Conservation (phyloP, 176 grass and related monocot species). For the Aechmea fasciata region DNA sequence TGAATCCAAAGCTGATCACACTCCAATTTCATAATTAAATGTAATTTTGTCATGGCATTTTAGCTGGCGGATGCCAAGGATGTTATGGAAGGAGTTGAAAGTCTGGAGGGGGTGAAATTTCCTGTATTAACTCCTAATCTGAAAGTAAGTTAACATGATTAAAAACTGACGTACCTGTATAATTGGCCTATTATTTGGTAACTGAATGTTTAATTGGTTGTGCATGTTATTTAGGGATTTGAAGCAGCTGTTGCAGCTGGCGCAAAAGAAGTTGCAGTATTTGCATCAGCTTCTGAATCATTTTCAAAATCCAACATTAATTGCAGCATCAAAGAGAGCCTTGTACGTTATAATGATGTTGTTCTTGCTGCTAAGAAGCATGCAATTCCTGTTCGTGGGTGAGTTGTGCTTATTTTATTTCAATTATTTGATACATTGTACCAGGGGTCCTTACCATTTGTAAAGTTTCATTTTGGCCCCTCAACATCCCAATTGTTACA, state of each 20-base stretch:
- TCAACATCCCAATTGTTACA: too few relatives aligned
- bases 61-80: constrained; percentile 79
- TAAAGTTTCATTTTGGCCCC: too few relatives aligned
- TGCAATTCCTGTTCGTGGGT: constrained; percentile 71
- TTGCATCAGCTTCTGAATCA: constrained; percentile 90
- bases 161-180: not conserved
- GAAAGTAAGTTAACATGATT: constrained; percentile 35
- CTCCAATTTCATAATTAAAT: not conserved
- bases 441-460: too few relatives aligned
- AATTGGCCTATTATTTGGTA: not conserved
- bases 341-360: constrained; percentile 77
- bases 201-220: not conserved
- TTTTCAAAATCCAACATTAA: constrained; percentile 96
- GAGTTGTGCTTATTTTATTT: constrained; percentile 24
- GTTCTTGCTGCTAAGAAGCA: constrained; percentile 56
- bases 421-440: not conserved
- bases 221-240: constrained; percentile 54
- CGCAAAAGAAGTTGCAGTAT: constrained; percentile 82
- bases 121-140: constrained; percentile 86
- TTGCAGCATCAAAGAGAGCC: constrained; percentile 76
- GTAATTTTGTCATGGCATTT: constrained; percentile 5
- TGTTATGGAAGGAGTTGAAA: constrained; percentile 67
- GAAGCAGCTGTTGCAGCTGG: constrained; percentile 75
- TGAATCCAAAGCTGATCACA: not conserved
- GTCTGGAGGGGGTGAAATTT: constrained; percentile 47